Evolutionary conservation across 108 stramenopile species (phyloP), one percentile per base, ranked within the genome.

Genomic region (Pseudonitzschia pungens): DNA sequence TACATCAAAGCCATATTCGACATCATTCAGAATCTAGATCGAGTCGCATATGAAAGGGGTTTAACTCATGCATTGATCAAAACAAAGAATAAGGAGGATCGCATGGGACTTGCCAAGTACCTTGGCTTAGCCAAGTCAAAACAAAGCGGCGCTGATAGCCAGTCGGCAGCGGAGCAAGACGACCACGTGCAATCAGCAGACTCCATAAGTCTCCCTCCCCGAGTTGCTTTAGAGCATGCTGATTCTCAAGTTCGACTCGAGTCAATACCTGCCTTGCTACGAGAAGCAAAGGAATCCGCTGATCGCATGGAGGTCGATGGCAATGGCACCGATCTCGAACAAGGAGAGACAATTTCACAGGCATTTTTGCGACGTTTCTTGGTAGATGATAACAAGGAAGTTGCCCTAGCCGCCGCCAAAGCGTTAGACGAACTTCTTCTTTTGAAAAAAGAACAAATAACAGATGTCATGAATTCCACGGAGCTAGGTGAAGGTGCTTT

Each of bases 221-320:
- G 87, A 26, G 85, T 92, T 9, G 90, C 89, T 48, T 65, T 94
- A 20, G 90, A 94, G 48, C 86, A 92, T 67, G 81, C 90, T 12
- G 82, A 87, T 68, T 69, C 78, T 11, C 48, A 75, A 12, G 72
- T 92, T 29, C 87, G 93, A 18, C 72, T 89, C 15, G 72, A 84
- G 48, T 86, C 93, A 18, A 80, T 92, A 12, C 55, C 68, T 31
- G 67, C 80, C 22, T 70, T 92, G 11, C 40, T 83, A 20, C 36
- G 82, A 58, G 63, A 44, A 44, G 45, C 27, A 43, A 43, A 28
- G 9, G 62, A 69, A 1, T 21, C 26, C 4, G 72, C 43, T 28
- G 51, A 41, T 28, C 33, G 31, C 33, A 64, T 69, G 70, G 69
- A 63, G 48, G 56, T 70, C 12, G 72, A 75, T 32, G 64, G 68